Evolutionary conservation across 306 rosid genomes (phyloP), one percentile per base, ranked within the genome.

Genomic region (Medicago lupulina): DNA sequence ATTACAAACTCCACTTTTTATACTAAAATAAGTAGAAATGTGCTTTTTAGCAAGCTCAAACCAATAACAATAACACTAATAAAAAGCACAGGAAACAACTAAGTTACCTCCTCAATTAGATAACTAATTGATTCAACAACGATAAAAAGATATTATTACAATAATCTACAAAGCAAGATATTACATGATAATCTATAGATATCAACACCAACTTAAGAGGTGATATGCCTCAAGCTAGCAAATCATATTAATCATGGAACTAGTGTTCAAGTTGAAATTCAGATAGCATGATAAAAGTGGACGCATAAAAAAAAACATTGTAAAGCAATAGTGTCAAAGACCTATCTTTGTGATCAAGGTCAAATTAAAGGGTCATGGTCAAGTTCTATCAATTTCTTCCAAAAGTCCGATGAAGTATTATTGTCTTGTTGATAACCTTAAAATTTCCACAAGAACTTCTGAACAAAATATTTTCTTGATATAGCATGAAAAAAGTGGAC

Each of bases 201-300:
- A 40, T 18, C 66, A 6, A 40, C 43, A 71, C 40, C 79, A 82
- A 85, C 86, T 87, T 67, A 81, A 61, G 46, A 61, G 76, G 73
- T 9, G 74, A 67, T 12, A 57, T 44, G 68, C 49, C 38, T 7
- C 46, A 46, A 70, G 9, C 17, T 18, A 53, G 61, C 41, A 76
- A 4, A 17, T 41, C 51, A 46, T 46, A 15, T 4, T 4, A 66
- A 21, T 28, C 78, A 31, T 17, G 51, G 40, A 40, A 59, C 28
- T 39, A 69, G 66, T 23, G 47, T 16, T 70, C 28, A 65, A 18
- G 72, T 63, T 57, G n/a, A 23, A 49, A 59, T 25, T 61, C 67
- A 38, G 74, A 50, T 60, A 41, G 51, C 49, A 41, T 36, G 59
- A 9, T 34, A 31, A 6, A 59, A 31, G 6, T 28, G 11, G 6